Percentiles rank a stretch among this genome's conserved stretches.
These are phyloP conservation scores for Immersiporthe knoxdaviesiana DNA, from an alignment of 2,329 filamentous ascomycete genomes.

Conservation along the genomic window DNA sequence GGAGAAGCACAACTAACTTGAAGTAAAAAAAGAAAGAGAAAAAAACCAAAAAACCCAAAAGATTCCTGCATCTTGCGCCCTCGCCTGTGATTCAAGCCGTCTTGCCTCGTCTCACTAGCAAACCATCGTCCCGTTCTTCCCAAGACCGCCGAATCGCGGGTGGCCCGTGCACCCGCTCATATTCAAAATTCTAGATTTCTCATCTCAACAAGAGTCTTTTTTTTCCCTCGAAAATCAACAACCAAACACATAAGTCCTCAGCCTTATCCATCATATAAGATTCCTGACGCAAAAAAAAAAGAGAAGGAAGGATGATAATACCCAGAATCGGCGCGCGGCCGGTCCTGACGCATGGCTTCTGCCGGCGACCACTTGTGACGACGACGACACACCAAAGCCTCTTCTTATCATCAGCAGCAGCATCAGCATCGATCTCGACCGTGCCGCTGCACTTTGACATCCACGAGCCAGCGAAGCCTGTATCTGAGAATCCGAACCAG, in stretches of 20 bases:
- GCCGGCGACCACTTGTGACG: slow-evolving; percentile 14
- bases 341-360: slow-evolving; percentile 18
- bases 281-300: not conserved
- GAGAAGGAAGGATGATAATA: slow-evolving; percentile 18
- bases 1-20: not conserved
- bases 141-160: not conserved
- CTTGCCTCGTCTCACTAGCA: not conserved
- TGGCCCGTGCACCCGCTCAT: slow-evolving; percentile 20
- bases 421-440: slow-evolving; percentile 18
- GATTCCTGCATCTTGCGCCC: too few species aligned
- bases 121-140: not conserved
- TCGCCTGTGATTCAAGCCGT: not conserved
- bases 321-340: slow-evolving; percentile 21
- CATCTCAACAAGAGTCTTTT: not conserved
- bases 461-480: slow-evolving; percentile 59
- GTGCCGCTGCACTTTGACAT: slow-evolving; percentile 65
- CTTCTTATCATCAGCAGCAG: slow-evolving; percentile 22
- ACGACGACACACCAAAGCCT: not conserved
- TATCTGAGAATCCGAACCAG: slow-evolving; percentile 42
- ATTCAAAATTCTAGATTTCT: slow-evolving; percentile 15
- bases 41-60: too few species aligned
- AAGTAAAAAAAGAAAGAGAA: not conserved
- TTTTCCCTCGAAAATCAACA: not conserved
- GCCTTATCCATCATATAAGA: not conserved
- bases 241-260: not conserved